Conservation (phyloP, 495 filamentous ascomycete genomes). For the Mytilinidion resinicola region DNA sequence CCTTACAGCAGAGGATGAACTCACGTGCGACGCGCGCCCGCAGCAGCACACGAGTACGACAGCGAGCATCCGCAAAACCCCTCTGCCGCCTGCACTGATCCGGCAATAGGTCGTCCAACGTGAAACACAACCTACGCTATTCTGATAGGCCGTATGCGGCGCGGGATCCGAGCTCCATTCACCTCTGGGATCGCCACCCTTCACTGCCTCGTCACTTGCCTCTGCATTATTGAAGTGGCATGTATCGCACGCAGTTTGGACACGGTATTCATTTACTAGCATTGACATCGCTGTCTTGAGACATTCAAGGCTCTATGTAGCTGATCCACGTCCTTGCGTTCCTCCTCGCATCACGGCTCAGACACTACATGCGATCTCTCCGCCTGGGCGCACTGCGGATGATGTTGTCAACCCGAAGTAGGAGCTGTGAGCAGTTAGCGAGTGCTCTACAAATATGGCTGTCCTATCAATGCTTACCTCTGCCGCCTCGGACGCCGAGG, state of each 20-base stretch:
- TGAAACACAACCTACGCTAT: too few species aligned
- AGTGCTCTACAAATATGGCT: neutral
- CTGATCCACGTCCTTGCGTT: neutral
- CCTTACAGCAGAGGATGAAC: too few species aligned
- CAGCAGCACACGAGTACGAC: too few species aligned
- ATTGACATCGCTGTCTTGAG: slow-evolving; percentile 19
- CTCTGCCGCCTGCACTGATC: too few species aligned
- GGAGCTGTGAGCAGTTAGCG: slow-evolving; percentile 47
- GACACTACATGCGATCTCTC: slow-evolving; percentile 59
- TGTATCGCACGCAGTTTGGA: neutral
- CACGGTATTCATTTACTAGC: slow-evolving; percentile 4
- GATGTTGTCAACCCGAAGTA: slow-evolving; percentile 82
- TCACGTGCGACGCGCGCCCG: too few species aligned
- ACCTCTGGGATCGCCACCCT: too few species aligned
- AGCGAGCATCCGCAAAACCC: too few species aligned
- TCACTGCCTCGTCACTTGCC: too few species aligned
- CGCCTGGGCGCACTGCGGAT: slow-evolving; percentile 71
- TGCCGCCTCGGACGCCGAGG: slow-evolving; percentile 88
- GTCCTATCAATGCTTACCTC: slow-evolving; percentile 59
- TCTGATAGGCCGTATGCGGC: too few species aligned
- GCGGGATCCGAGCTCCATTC: too few species aligned
- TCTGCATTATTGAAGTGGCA: too few species aligned
- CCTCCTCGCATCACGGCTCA: neutral
- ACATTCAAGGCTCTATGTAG: slow-evolving; percentile 8
- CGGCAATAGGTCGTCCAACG: too few species aligned